Conservation (phyloP, 2,329 filamentous ascomycete species). For the Monascus ruber region DNA sequence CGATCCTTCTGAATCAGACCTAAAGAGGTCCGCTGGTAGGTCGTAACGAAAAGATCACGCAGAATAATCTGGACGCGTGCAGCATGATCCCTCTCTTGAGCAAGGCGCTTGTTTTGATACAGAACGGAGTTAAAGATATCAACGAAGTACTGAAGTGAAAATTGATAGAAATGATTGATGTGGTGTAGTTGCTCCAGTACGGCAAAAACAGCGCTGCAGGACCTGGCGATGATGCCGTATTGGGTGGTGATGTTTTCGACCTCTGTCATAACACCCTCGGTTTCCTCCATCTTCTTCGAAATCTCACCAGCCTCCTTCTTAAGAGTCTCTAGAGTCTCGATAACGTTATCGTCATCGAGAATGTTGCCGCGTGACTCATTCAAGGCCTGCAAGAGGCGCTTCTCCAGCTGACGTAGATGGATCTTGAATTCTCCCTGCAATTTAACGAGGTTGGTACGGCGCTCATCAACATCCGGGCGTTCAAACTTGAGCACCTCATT, state of each 20-base stretch:
- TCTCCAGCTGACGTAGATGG: constrained; percentile 91
- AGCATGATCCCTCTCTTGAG: constrained; percentile 61
- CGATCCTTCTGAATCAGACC: constrained; percentile 88
- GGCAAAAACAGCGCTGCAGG: constrained; percentile 94
- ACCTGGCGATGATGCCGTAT: constrained; percentile 84
- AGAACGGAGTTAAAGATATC: constrained; percentile 95
- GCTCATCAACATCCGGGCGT: constrained; percentile 91
- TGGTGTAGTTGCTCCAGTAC: constrained; percentile 95
- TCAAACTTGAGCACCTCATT: constrained; percentile 97
- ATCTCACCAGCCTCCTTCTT: constrained; percentile 98
- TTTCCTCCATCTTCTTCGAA: constrained; percentile 89
- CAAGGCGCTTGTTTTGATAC: constrained; percentile 63
- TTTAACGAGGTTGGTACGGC: constrained; percentile 94
- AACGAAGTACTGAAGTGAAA: constrained; percentile 95
- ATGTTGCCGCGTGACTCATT: constrained; percentile 98
- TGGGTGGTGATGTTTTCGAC: constrained; percentile 92
- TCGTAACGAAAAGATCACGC: constrained; percentile 77
- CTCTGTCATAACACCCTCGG: constrained; percentile 95
- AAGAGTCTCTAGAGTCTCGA: constrained; percentile 91
- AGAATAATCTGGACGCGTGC: constrained; percentile 80
- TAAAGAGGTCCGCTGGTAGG: constrained; percentile 87
- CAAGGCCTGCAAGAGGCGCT: constrained; percentile 81
- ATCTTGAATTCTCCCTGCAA: constrained; percentile 98
- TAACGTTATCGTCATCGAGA: constrained; percentile 94
- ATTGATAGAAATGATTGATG: constrained; percentile 98